phyloP scores from a whole-genome alignment of 352 stramenopile species.

The Phytophthora quininea region DNA sequence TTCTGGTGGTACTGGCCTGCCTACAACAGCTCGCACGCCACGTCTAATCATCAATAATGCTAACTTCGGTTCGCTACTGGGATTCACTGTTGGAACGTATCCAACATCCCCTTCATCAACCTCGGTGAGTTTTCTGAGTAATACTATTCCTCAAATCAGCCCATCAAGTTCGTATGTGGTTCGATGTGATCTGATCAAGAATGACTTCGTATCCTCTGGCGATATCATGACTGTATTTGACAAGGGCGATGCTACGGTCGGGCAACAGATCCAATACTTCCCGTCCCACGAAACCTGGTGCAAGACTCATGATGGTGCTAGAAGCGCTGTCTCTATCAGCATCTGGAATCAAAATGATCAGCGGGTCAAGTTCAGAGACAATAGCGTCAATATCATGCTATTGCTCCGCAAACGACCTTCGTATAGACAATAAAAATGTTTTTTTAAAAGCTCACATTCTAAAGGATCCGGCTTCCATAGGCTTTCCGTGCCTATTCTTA shows the following conservation, averaged over 20 bases:
- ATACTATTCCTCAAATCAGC: constrained; percentile 7
- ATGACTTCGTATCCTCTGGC: constrained; percentile 4
- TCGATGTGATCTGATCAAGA: constrained; percentile 6
- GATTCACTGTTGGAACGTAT: constrained; percentile 10
- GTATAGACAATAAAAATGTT: no score
- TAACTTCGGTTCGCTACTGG: constrained; percentile 6
- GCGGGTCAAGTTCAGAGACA: neutral
- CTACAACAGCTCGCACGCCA: constrained; percentile 4
- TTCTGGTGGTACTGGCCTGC: neutral
- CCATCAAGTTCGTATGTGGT: constrained; percentile 7
- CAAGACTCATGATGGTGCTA: neutral
- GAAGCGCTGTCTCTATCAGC: neutral
- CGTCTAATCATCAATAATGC: constrained; percentile 19
- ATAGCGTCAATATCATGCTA: neutral
- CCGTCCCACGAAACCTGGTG: constrained; percentile 3
- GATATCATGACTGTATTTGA: constrained; percentile 4
- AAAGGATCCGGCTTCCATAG: neutral
- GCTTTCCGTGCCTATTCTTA: neutral
- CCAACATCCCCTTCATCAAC: constrained; percentile 4
- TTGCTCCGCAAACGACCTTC: neutral
- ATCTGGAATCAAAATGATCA: constrained; percentile 6
- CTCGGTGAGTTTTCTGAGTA: neutral
- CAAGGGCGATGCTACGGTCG: neutral
- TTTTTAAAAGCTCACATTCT: no score
- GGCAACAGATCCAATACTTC: constrained; percentile 4